phyloP scores from a whole-genome alignment of 1,284 basidiomycete species.

The Cystobasidium pallidum region DNA sequence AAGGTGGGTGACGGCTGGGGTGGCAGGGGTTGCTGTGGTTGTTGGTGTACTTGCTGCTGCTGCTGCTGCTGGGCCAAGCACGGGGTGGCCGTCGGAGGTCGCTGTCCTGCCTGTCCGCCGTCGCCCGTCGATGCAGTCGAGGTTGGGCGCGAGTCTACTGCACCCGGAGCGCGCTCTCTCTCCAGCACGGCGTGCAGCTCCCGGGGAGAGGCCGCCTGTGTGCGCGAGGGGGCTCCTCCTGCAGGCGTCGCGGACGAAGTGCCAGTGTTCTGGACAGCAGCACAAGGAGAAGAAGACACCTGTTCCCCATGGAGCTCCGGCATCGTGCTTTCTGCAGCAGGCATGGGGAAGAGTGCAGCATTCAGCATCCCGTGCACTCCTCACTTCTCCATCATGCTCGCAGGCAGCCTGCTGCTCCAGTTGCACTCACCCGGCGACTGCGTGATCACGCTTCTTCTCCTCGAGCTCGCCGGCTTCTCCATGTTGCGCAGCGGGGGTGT shows the following conservation, averaged over 20 bases:
- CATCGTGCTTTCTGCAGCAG: too few species aligned
- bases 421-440: conserved; percentile 16
- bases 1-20: neutral
- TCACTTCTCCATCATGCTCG: too few species aligned
- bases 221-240: too few species aligned
- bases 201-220: neutral
- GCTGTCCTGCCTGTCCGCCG: too few species aligned
- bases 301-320: neutral
- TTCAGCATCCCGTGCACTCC: too few species aligned
- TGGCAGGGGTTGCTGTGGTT: neutral
- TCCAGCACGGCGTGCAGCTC: conserved; percentile 19
- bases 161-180: neutral
- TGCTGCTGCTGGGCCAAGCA: neutral
- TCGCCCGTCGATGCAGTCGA: neutral
- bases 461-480: neutral
- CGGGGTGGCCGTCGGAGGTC: too few species aligned
- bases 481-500: too few species aligned
- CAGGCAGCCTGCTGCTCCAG: too few species aligned
- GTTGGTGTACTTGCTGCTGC: too few species aligned
- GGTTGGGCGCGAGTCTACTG: neutral
- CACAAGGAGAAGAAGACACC: neutral
- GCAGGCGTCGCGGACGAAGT: too few species aligned
- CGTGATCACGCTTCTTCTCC: conserved; percentile 2
- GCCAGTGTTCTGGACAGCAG: too few species aligned
- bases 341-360: too few species aligned